phyloP scores from a whole-genome alignment of 768 basidiomycete species.

The Russula olivacea region DNA sequence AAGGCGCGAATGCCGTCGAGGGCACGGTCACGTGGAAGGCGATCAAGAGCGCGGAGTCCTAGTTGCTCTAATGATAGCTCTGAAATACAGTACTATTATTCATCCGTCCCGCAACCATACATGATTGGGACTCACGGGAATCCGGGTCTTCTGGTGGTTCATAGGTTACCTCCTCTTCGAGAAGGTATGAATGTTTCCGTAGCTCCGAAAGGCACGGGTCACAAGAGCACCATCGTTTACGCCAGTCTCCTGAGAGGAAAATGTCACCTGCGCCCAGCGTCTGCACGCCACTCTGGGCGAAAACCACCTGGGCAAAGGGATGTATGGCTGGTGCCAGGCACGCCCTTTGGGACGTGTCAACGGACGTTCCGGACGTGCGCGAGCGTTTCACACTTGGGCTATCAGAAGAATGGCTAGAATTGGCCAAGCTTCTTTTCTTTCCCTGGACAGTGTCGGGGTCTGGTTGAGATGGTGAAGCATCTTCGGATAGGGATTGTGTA shows the following conservation, averaged over 20 bases:
- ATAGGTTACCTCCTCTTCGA: slow-evolving; percentile 78
- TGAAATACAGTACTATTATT: slow-evolving; percentile 27
- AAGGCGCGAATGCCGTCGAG: slow-evolving; percentile 82
- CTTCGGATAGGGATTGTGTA: not conserved
- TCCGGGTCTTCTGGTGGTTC: slow-evolving; percentile 86
- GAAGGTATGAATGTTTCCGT: slow-evolving; percentile 49
- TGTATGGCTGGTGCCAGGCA: slow-evolving; percentile 58
- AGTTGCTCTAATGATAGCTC: slow-evolving; percentile 78
- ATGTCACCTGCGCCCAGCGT: slow-evolving; percentile 59
- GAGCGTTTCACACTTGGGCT: slow-evolving; percentile 40
- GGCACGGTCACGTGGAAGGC: slow-evolving; percentile 71
- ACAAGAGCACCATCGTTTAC: slow-evolving; percentile 77
- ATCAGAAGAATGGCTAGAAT: slow-evolving; percentile 29
- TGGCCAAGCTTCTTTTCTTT: slow-evolving; percentile 42
- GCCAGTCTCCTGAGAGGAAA: slow-evolving; percentile 68
- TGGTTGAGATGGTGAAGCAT: not conserved
- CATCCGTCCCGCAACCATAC: not conserved
- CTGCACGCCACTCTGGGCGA: slow-evolving; percentile 30
- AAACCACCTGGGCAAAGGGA: slow-evolving; percentile 41
- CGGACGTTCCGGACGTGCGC: slow-evolving; percentile 39
- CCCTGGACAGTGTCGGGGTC: slow-evolving; percentile 17
- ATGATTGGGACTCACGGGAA: slow-evolving; percentile 46
- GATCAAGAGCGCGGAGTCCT: slow-evolving; percentile 69
- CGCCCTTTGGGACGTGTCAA: slow-evolving; percentile 25
- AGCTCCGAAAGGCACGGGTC: slow-evolving; percentile 54